Percentiles rank a stretch among this genome's conserved stretches.
These are phyloP conservation scores for Torulaspora pretoriensis DNA, from an alignment of 1,139 yeast genomes.

Conservation along the genomic window DNA sequence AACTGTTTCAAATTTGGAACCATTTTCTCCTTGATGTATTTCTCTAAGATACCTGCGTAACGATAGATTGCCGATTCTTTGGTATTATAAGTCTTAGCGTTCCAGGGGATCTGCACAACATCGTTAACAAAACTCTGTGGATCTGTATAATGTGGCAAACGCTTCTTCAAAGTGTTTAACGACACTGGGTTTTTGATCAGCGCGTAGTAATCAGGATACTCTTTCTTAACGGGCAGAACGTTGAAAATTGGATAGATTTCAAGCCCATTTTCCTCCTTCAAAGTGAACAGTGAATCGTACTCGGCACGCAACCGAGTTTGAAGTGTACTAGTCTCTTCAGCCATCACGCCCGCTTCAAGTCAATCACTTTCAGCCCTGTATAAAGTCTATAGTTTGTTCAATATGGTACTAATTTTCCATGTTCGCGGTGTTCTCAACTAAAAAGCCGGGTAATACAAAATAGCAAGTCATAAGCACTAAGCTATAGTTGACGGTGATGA, in stretches of 20 bases:
- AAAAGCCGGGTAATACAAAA: neutral
- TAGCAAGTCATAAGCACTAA: neutral
- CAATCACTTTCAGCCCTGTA: neutral
- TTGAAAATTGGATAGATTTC: slow-evolving; percentile 49
- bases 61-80: slow-evolving; percentile 62
- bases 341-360: slow-evolving; percentile 1
- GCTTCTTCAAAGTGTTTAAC: slow-evolving; percentile 57
- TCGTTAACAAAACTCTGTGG: slow-evolving; percentile 72
- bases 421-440: neutral
- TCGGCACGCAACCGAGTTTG: slow-evolving; percentile 22
- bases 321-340: slow-evolving; percentile 17
- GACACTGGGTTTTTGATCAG: slow-evolving; percentile 71
- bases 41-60: slow-evolving; percentile 69
- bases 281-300: slow-evolving; percentile 38
- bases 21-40: slow-evolving; percentile 49
- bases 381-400: neutral
- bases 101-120: slow-evolving; percentile 81
- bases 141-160: slow-evolving; percentile 46
- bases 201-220: slow-evolving; percentile 67
- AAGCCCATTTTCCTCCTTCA: slow-evolving; percentile 45
- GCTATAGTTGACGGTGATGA: too few relatives aligned
- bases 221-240: slow-evolving; percentile 48
- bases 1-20: slow-evolving; percentile 49
- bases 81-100: slow-evolving; percentile 79
- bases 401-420: neutral